These are phyloP conservation scores for Ascomycota sp. DNA, from an alignment of 2,329 filamentous ascomycete genomes.

Conservation along the genomic window DNA sequence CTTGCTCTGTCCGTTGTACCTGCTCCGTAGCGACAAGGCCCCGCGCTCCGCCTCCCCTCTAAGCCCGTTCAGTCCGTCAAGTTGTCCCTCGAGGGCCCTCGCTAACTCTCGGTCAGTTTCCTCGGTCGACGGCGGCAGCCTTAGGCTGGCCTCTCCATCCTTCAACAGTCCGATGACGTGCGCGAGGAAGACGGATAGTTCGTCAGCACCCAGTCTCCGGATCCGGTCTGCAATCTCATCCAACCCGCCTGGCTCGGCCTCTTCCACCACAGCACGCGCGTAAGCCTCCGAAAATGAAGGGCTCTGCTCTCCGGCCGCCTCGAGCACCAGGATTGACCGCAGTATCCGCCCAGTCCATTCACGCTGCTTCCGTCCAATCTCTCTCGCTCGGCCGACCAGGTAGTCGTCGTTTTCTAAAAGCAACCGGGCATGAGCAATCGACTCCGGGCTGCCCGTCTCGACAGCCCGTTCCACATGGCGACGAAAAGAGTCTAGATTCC, in stretches of 20 bases:
- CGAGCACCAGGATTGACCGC: constrained; percentile 24
- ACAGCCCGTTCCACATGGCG: constrained; percentile 25
- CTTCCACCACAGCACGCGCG: constrained; percentile 33
- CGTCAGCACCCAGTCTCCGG: constrained; percentile 27
- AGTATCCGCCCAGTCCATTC: constrained; percentile 21
- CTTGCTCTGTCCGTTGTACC: constrained; percentile 48
- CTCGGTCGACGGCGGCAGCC: constrained; percentile 11
- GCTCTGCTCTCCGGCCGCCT: constrained; percentile 14
- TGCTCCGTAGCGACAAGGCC: constrained; percentile 39
- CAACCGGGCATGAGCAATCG: constrained; percentile 19
- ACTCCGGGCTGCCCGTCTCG: constrained; percentile 17
- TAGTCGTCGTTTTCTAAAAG: constrained; percentile 38
- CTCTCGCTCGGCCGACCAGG: constrained; percentile 22
- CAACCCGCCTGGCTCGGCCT: constrained; percentile 27
- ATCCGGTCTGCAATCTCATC: constrained; percentile 33
- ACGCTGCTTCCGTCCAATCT: constrained; percentile 11
- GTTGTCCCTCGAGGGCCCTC: constrained; percentile 16
- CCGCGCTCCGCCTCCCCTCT: constrained; percentile 20
- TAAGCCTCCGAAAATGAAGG: constrained; percentile 33
- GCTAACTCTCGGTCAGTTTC: constrained; percentile 12
- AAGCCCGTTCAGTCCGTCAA: constrained; percentile 24
- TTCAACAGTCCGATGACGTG: constrained; percentile 9
- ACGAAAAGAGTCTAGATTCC: constrained; percentile 47
- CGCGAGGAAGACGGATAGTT: constrained; percentile 8
- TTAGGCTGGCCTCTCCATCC: constrained; percentile 16